These are phyloP conservation scores for Diaporthe velutina DNA, from an alignment of 2,329 filamentous ascomycete species.

Conservation along the genomic window DNA sequence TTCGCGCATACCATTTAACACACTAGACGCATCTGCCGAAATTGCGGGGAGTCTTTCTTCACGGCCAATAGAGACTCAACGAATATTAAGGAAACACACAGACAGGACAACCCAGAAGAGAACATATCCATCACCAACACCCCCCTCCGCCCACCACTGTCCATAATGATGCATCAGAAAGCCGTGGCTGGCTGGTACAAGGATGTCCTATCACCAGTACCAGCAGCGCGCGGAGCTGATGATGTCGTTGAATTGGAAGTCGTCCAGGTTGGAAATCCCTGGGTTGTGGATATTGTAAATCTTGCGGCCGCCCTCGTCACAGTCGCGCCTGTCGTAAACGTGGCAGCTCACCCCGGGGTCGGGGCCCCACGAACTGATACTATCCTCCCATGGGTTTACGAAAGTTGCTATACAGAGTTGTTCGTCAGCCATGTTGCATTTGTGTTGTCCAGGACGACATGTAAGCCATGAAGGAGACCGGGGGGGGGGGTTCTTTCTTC, in stretches of 20 bases:
- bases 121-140: neutral
- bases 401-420: neutral
- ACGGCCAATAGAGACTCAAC: no score
- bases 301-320: conserved; percentile 6
- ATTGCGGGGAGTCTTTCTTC: no score
- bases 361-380: neutral
- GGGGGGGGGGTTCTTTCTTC: no score
- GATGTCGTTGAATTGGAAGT: conserved; percentile 10
- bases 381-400: conserved; percentile 1
- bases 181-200: no score
- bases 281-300: neutral
- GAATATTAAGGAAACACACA: no score
- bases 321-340: neutral
- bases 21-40: no score
- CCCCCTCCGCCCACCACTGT: no score
- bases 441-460: neutral
- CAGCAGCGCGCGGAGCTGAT: conserved; percentile 9
- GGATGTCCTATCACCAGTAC: no score
- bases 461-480: no score
- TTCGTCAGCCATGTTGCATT: neutral
- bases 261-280: neutral
- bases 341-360: conserved; percentile 4
- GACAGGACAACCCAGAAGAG: no score
- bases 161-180: no score
- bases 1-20: no score